phyloP scores from a whole-genome alignment of 345 rosid species.

The Ceriops tagal region DNA sequence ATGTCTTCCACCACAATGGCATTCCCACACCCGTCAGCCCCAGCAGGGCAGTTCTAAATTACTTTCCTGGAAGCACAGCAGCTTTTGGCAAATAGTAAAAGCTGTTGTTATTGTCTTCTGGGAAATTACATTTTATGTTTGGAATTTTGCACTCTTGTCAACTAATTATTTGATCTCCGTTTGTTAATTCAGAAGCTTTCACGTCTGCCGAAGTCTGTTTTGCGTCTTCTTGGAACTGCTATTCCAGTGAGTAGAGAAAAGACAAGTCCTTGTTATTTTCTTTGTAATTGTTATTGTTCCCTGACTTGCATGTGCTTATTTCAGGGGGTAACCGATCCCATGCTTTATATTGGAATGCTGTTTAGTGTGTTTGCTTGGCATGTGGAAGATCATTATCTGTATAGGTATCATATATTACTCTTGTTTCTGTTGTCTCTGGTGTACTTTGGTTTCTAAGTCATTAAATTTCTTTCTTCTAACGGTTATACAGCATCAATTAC shows the following conservation, averaged over 20 bases:
- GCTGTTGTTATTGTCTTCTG: neutral
- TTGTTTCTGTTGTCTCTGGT: neutral
- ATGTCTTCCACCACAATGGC: too few species aligned
- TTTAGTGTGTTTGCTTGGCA: slow-evolving; percentile 99
- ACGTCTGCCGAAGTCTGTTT: slow-evolving; percentile 69
- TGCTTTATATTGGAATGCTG: slow-evolving; percentile 99
- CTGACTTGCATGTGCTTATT: slow-evolving; percentile 28
- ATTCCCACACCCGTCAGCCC: too few species aligned
- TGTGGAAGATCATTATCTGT: slow-evolving; percentile 97
- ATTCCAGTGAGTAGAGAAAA: slow-evolving; percentile 64
- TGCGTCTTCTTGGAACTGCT: slow-evolving; percentile 79
- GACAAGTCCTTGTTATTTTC: neutral
- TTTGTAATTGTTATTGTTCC: neutral
- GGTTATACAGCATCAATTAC: slow-evolving; percentile 75
- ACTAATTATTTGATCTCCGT: slow-evolving; percentile 6
- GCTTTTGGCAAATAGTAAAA: too few species aligned
- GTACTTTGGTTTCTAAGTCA: neutral
- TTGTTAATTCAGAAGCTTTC: slow-evolving; percentile 66
- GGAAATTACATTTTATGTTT: neutral
- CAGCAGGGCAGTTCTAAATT: too few species aligned
- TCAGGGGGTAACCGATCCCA: slow-evolving; percentile 99
- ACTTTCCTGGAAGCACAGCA: too few species aligned
- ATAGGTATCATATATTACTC: slow-evolving; percentile 49
- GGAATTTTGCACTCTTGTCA: neutral
- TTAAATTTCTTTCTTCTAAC: neutral